Evolutionary conservation across 805 yeast species (phyloP).

Genomic region (Debaryomyces hansenii): DNA sequence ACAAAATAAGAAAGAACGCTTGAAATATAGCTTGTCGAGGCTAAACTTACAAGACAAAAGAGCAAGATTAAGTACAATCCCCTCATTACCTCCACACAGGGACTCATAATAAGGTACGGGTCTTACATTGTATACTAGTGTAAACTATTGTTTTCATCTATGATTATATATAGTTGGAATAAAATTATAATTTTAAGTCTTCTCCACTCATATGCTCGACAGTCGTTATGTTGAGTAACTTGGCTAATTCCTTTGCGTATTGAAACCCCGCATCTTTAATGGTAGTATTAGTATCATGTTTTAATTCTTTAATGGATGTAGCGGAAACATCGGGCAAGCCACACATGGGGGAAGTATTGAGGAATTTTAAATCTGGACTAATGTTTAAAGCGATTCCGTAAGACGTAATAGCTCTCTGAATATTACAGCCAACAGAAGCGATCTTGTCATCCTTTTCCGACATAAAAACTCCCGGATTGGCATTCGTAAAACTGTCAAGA

Average conservation of each 20-base stretch:
- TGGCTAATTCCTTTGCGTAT: constrained; percentile 39
- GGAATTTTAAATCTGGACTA: constrained; percentile 65
- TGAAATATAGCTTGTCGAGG: constrained; percentile 38
- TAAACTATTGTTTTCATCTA: neutral
- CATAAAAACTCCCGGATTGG: constrained; percentile 90
- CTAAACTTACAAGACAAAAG: constrained; percentile 18
- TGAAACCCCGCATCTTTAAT: constrained; percentile 29
- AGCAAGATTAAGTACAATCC: constrained; percentile 14
- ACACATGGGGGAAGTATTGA: constrained; percentile 79
- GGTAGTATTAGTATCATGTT: constrained; percentile 10
- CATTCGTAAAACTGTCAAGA: constrained; percentile 52
- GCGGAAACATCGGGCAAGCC: constrained; percentile 64
- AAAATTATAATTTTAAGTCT: constrained; percentile 14
- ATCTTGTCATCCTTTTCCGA: constrained; percentile 55
- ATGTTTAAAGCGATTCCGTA: constrained; percentile 90
- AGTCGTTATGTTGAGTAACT: constrained; percentile 26
- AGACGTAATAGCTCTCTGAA: constrained; percentile 78
- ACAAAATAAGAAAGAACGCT: constrained; percentile 44
- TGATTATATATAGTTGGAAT: neutral
- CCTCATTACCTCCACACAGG: constrained; percentile 9
- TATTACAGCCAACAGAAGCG: constrained; percentile 87
- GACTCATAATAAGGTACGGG: neutral
- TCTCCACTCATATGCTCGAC: constrained; percentile 39
- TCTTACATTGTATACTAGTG: neutral
- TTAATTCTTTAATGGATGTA: constrained; percentile 29